Base-by-base conservation (phyloP, 306 rosid genomes). In the Inga leiocalycina region DNA sequence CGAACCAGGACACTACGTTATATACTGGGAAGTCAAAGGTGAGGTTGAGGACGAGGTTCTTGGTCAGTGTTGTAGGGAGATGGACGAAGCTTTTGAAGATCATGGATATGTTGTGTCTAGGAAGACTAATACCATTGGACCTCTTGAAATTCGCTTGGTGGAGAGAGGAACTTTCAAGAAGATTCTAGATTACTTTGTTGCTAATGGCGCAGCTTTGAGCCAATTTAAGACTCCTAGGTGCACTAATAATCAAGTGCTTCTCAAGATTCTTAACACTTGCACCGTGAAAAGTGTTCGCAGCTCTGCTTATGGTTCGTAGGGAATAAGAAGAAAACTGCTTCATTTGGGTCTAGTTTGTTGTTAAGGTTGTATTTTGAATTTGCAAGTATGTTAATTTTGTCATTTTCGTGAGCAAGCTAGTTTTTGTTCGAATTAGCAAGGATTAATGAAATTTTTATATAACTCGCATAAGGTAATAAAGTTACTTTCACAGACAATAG, bases 151-250 rank as follows among this genome's bases (percentile, higher is more conserved):
- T 6, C 39, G 95, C 57, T 82, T 91, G 76, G 92, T 93, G 57
- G 90, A 89, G 79, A 86, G 77, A 39, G 97, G 92, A 9, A 88
- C 91, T 9, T 93, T 91, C 77, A 87, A 78, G 87, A 89, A 88
- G 84, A 91, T 93, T 35, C 74, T 93, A 88, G 97, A 93, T 32
- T 69, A 84, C 61, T 93, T 85, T 69, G 86, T 91, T 3, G 87
- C 88, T 3, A 89, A 87, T 65, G 97, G 97, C 0, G 86, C 89
- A 0, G 90, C 92, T 0, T 68, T 93, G 86, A 89, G 93, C 86
- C 97, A 93, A 24, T 93, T 85, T 79, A 93, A 93, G 93, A 93
- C 91, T 0, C 97, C 97, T 37, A 86, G 97, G 86, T 93, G 97
- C 86, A 93, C 93, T 20, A 84, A 73, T 59, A 88, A 89, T 80